Conservation (phyloP, 768 basidiomycete species). For the Cystoderma amianthinum region DNA sequence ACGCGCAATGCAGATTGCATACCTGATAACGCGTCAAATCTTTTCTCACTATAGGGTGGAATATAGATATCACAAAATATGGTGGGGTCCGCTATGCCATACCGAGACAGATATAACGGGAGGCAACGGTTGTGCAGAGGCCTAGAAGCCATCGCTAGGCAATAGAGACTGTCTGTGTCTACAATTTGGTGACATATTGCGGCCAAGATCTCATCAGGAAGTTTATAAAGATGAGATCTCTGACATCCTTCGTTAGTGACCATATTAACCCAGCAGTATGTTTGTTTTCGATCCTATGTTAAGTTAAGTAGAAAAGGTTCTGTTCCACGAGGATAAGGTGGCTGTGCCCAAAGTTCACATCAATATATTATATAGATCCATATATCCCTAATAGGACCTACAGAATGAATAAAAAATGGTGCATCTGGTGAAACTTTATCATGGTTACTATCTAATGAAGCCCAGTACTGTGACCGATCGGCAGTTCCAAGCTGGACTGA, state of each 20-base stretch:
- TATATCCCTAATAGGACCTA: no score
- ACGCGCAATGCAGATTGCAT: neutral
- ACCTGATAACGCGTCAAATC: neutral
- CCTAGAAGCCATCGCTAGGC: neutral
- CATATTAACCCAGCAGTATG: no score
- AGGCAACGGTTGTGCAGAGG: neutral
- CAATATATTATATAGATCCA: no score
- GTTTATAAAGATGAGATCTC: neutral
- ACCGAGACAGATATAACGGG: neutral
- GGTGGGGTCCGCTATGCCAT: neutral
- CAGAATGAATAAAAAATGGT: no score
- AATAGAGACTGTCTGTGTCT: neutral
- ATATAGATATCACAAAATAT: neutral
- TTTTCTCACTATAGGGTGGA: neutral
- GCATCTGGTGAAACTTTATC: no score
- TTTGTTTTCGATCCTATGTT: no score
- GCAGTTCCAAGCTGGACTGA: no score
- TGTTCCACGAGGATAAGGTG: no score
- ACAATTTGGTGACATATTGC: neutral
- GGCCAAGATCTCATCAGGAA: neutral
- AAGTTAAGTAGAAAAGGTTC: no score
- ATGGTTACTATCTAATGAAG: no score
- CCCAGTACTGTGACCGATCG: no score
- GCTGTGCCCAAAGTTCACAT: no score
- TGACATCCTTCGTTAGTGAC: neutral